These are phyloP conservation scores for Lentinula sp. DNA, from an alignment of 768 basidiomycete genomes.

Conservation along the genomic window DNA sequence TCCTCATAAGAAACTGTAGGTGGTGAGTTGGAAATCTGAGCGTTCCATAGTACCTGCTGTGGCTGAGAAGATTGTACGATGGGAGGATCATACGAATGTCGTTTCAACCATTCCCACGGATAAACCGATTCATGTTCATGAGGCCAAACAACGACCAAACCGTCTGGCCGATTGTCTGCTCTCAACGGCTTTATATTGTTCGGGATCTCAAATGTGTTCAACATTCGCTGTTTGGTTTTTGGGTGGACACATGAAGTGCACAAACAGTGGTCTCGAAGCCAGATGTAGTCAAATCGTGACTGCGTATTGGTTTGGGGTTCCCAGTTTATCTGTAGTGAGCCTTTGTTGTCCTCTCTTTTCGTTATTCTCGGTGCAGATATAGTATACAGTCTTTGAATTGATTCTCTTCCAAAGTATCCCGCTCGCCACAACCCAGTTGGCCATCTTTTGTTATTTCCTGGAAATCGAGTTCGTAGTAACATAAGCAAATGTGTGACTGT, in stretches of 20 bases:
- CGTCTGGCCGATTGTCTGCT: slow-evolving; percentile 50
- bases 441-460: no score
- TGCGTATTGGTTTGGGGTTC: no score
- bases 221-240: slow-evolving; percentile 82
- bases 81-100: slow-evolving; percentile 77
- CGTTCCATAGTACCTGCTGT: slow-evolving; percentile 78
- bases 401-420: no score
- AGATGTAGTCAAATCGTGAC: slow-evolving; percentile 57
- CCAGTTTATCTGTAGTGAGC: no score
- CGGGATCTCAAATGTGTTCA: slow-evolving; percentile 83
- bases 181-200: slow-evolving; percentile 58
- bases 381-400: no score
- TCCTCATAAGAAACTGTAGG: slow-evolving; percentile 72
- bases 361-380: no score
- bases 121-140: slow-evolving; percentile 67
- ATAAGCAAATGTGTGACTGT: no score
- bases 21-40: slow-evolving; percentile 65
- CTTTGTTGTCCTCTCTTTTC: no score
- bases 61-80: slow-evolving; percentile 14
- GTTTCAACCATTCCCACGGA: slow-evolving; percentile 80
- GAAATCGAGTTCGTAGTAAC: no score
- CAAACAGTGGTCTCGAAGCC: slow-evolving; percentile 90
- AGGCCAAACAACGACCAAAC: slow-evolving; percentile 73
- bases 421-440: no score
- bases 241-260: slow-evolving; percentile 84